Base-by-base conservation (phyloP, 305 asterid genomes). In the Stenogyne calaminthoides region DNA sequence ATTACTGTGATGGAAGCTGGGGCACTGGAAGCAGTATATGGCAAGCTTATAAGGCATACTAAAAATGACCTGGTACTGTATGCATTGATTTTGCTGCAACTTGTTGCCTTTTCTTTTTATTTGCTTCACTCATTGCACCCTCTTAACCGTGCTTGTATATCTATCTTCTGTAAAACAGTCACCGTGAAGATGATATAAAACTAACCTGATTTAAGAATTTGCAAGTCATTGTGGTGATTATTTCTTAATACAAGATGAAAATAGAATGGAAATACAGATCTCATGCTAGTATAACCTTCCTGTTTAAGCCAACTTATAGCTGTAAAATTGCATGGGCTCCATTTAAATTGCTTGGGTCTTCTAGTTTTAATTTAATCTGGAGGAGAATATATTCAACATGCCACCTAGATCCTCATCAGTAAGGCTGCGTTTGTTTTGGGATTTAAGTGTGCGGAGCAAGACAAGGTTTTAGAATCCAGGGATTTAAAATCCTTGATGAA, bases 1-100 rank as follows among this genome's bases (percentile, higher is more conserved):
- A 61, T 78, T 77, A 83, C 80, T 56, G 84, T 91, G 62, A 73
- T 83, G 80, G 98, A 93, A 83, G 97, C 95, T 63, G 98, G 97
- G 65, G 95, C 85, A 65, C 85, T 91, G 69, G 97, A 91, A 62
- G 85, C 77, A 37, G 89, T 93, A 71, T 80, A 78, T 64, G 93
- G 85, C 77, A 93, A 84, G 85, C 83, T 93, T 74, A 78, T 81
- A 72, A 77, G 86, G 65, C 85, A 80, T 71, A 69, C 87, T 76
- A 77, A 84, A 80, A 71, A 77, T 71, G 77, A 80, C 64, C 86
- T 52, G 95, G 97, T 93, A 88, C 69, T 74, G 54, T 80, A 51
- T 60, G 69, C 2, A 54, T 80, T 59, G 74, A 63, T 57, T 80
- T 47, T 65, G 60, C 79, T 72, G 25, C 72, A 52, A n/a, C 29